phyloP scores from a whole-genome alignment of 2,329 filamentous ascomycete genomes.

The Trichoderma lentiforme region DNA sequence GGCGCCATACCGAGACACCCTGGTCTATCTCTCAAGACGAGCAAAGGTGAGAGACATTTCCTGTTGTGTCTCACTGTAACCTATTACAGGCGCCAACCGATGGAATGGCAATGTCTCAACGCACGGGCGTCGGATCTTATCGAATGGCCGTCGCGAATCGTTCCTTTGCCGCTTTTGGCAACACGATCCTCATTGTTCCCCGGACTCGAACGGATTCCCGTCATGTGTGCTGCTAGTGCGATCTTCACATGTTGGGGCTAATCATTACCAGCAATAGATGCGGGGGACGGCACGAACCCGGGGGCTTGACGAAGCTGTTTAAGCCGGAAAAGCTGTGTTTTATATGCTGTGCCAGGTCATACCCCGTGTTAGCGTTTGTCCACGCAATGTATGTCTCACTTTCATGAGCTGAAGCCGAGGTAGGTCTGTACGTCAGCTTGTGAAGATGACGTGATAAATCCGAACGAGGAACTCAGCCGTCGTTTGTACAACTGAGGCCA shows the following conservation, averaged over 20 bases:
- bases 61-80: background rate
- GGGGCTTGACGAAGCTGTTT: background rate
- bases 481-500: background rate
- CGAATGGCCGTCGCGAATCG: background rate
- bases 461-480: background rate
- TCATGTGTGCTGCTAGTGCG: background rate
- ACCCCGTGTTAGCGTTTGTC: background rate
- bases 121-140: background rate
- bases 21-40: background rate
- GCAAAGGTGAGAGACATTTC: background rate
- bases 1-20: background rate
- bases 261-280: background rate
- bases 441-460: background rate
- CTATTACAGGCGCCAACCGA: background rate
- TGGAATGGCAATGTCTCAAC: background rate
- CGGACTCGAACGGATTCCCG: background rate
- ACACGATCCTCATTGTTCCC: background rate
- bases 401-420: background rate
- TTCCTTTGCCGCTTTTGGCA: background rate
- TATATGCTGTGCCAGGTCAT: background rate
- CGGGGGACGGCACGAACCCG: background rate
- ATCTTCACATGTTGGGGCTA: conserved; percentile 5
- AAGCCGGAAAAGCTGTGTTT: background rate
- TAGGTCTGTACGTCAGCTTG: background rate
- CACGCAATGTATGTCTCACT: background rate